A percentile compares a stretch with the other conserved stretches of the same genome.
These are phyloP conservation scores for Metschnikowia lunata DNA, from an alignment of 805 yeast species.

Conservation along the genomic window DNA sequence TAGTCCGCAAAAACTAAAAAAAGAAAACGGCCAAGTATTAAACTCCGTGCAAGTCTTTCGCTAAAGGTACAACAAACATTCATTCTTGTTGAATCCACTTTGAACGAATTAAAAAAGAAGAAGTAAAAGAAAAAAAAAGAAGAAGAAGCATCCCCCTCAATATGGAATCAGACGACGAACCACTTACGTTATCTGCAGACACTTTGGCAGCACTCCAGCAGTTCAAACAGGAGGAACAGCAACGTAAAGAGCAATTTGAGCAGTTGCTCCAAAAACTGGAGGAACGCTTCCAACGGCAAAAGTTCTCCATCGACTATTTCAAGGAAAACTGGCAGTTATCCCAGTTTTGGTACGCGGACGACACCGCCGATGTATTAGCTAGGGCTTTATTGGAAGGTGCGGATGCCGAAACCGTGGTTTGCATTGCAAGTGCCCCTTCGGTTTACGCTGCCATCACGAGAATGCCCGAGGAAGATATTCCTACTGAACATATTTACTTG, in stretches of 20 bases:
- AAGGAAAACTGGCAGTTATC: conserved; percentile 93
- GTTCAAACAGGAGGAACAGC: conserved; percentile 61
- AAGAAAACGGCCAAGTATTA: no score
- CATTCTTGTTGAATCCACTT: no score
- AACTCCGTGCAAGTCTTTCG: no score
- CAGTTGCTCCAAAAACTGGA: conserved; percentile 55
- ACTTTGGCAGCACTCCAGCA: conserved; percentile 57
- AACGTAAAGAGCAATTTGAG: conserved; percentile 52
- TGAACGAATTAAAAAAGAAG: no score
- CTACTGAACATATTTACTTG: conserved; percentile 67
- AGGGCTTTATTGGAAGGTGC: conserved; percentile 75
- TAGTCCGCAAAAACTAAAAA: no score
- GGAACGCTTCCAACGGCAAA: conserved; percentile 41
- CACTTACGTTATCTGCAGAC: conserved; percentile 43
- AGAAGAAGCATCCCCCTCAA: neutral
- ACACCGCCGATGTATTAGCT: conserved; percentile 65
- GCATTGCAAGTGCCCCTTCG: conserved; percentile 85
- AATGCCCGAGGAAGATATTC: conserved; percentile 46
- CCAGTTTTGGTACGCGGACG: conserved; percentile 84
- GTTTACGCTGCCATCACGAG: conserved; percentile 78
- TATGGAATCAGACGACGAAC: conserved; percentile 41
- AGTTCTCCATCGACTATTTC: conserved; percentile 63
- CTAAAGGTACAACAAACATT: no score
- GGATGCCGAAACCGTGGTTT: conserved; percentile 62
- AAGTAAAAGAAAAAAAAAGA: no score